Base-by-base conservation (phyloP, 805 yeast species). In the Scheffersomyces stipitis region DNA sequence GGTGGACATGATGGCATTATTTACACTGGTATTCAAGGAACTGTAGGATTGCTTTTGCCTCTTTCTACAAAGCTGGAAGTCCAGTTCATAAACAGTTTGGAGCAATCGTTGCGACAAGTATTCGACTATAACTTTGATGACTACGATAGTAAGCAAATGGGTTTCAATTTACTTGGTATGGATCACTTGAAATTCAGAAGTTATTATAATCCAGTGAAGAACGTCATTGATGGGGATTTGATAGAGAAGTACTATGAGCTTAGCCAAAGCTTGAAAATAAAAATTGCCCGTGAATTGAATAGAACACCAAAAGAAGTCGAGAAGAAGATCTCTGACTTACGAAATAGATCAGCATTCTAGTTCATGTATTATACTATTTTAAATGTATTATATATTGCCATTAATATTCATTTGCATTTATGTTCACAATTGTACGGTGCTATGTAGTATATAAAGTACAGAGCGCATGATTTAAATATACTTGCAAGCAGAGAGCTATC, bases 221-320 rank as follows among this genome's bases (percentile, higher is more conserved):
- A 78, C 33, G 80, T 85, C 2, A 72, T 93, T 28, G 97, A 93
- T 61, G 99, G 99, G 7, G 98, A 93, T 54, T 65, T 86, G 12
- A 67, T 91, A 32, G 96, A 88, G 49, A 56, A 60, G 28, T 86
- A 67, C 50, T 60, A 52, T 32, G 51, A 56, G 7, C 54, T 76
- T 15, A 50, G 52, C 10, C 54, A 58, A 1, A 48, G 62, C 1
- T 52, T 57, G 3, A 68, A 73, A 38, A 47, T 64, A 15, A 57
- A 52, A 14, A 60, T 75, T 18, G 69, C 71, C 5, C 49, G 60
- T 10, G 59, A 60, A 30, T 51, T 78, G 51, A 79, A 76, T 22
- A 60, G 76, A 41, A 49, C 68, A 1, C 72, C 78, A 2, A 51
- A 58, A 30, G 81, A 78, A 24, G 62, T 81, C 8, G 77, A 73